A percentile compares a stretch with the other conserved stretches of the same genome.
Conservation (phyloP, 2,329 filamentous ascomycete genomes). For the Plenodomus lindquistii region DNA sequence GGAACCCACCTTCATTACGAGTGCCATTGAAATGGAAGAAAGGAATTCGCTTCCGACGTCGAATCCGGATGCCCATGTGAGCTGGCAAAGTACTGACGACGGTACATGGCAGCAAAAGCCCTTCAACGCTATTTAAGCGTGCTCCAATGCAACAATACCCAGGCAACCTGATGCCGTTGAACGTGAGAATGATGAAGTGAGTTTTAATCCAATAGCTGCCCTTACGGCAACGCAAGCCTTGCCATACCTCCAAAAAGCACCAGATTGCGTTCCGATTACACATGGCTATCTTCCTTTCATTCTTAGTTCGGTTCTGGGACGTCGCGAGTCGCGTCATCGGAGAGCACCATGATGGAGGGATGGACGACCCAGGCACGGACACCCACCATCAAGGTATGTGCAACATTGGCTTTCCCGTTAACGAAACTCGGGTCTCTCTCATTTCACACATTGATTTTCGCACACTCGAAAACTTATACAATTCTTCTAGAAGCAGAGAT, state of each 20-base stretch:
- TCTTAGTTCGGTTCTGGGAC: too few species aligned
- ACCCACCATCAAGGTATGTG: slow-evolving; percentile 28
- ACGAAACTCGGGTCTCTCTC: not conserved
- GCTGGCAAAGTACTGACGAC: slow-evolving; percentile 17
- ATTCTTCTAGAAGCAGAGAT: slow-evolving; percentile 1
- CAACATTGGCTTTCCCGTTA: not conserved
- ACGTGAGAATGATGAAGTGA: not conserved
- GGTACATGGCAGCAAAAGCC: slow-evolving; percentile 13
- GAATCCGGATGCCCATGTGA: slow-evolving; percentile 13
- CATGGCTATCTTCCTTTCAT: too few species aligned
- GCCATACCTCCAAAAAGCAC: too few species aligned
- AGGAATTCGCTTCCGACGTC: slow-evolving; percentile 11
- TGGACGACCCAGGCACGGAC: slow-evolving; percentile 3
- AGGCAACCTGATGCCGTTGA: not conserved
- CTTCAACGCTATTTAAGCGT: slow-evolving; percentile 14
- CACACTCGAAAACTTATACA: not conserved
- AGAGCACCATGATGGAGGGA: slow-evolving; percentile 30
- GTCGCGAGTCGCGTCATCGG: not conserved
- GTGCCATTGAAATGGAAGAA: slow-evolving; percentile 29
- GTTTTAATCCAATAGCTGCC: not conserved
- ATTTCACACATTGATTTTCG: not conserved
- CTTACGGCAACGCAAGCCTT: too few species aligned
- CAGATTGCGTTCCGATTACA: too few species aligned
- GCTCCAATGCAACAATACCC: not conserved
- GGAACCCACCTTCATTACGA: slow-evolving; percentile 27